These are phyloP conservation scores for Fusarium sp. DNA, from an alignment of 2,329 filamentous ascomycete genomes.

Conservation along the genomic window DNA sequence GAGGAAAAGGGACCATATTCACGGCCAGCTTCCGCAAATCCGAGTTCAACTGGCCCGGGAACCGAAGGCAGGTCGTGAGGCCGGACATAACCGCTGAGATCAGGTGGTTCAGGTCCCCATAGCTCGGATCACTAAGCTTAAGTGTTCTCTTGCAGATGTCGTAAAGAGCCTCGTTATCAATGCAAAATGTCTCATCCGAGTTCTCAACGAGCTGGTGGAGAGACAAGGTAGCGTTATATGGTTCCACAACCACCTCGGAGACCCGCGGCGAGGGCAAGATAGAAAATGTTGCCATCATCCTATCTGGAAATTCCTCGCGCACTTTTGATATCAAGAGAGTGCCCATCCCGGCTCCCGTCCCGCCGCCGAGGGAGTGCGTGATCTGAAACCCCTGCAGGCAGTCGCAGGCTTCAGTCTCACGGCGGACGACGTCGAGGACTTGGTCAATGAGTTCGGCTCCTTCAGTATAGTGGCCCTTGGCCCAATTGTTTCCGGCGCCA, in stretches of 20 bases:
- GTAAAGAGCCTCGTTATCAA: slow-evolving; percentile 99
- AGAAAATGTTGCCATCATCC: slow-evolving; percentile 99
- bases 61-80: slow-evolving; percentile 97
- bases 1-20: slow-evolving; percentile 99
- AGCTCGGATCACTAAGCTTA: slow-evolving; percentile 97
- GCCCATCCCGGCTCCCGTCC: slow-evolving; percentile 99
- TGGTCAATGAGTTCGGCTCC: slow-evolving; percentile 98
- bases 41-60: slow-evolving; percentile 99
- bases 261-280: slow-evolving; percentile 99
- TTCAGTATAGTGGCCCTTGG: slow-evolving; percentile 99
- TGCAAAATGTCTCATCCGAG: slow-evolving; percentile 99
- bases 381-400: slow-evolving; percentile 99
- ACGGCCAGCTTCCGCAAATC: slow-evolving; percentile 99
- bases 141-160: slow-evolving; percentile 99
- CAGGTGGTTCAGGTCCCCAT: slow-evolving; percentile 98
- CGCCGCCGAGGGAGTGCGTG: slow-evolving; percentile 99
- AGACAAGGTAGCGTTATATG: slow-evolving; percentile 99
- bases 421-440: slow-evolving; percentile 96
- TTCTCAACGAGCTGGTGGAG: slow-evolving; percentile 99
- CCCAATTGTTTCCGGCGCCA: slow-evolving; percentile 99
- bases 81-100: slow-evolving; percentile 99
- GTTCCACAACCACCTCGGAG: slow-evolving; percentile 98
- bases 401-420: slow-evolving; percentile 98
- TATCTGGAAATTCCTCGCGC: slow-evolving; percentile 99
- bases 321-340: slow-evolving; percentile 99